Conservation (phyloP, 2,329 filamentous ascomycete genomes). For the Neofusicoccum ribis region DNA sequence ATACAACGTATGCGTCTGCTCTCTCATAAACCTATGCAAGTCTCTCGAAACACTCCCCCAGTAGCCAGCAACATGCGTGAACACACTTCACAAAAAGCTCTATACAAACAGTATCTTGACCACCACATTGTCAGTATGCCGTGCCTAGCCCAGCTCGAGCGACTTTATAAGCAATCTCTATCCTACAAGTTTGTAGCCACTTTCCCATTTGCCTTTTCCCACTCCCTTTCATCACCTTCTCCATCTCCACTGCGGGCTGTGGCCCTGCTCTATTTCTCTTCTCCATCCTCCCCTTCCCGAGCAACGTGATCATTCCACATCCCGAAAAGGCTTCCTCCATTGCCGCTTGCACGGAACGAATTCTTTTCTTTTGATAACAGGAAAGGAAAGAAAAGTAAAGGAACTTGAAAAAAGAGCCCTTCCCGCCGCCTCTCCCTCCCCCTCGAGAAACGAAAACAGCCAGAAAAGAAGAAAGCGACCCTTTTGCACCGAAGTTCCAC, state of each 20-base stretch:
- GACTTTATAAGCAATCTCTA: slow-evolving; percentile 11
- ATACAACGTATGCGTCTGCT: not conserved
- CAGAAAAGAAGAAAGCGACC: not conserved
- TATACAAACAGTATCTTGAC: not conserved
- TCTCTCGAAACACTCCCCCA: not conserved
- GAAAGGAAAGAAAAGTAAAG: not conserved
- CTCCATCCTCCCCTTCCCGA: not conserved
- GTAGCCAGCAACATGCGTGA: no score
- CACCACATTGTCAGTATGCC: not conserved
- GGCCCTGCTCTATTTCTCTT: not conserved
- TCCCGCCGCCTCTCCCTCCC: not conserved
- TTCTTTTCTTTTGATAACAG: not conserved
- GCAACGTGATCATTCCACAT: no score
- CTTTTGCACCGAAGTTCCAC: not conserved
- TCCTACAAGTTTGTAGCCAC: not conserved
- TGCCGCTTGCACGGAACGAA: not conserved
- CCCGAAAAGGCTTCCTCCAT: not conserved
- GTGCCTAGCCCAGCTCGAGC: not conserved
- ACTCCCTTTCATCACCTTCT: not conserved
- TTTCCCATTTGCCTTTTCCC: not conserved
- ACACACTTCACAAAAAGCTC: not conserved
- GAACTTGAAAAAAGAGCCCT: not conserved
- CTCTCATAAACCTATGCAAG: not conserved
- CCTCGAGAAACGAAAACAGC: not conserved
- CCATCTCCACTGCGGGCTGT: not conserved